These are phyloP conservation scores for Cephaloascus fragrans DNA, from an alignment of 805 yeast species.

Conservation along the genomic window DNA sequence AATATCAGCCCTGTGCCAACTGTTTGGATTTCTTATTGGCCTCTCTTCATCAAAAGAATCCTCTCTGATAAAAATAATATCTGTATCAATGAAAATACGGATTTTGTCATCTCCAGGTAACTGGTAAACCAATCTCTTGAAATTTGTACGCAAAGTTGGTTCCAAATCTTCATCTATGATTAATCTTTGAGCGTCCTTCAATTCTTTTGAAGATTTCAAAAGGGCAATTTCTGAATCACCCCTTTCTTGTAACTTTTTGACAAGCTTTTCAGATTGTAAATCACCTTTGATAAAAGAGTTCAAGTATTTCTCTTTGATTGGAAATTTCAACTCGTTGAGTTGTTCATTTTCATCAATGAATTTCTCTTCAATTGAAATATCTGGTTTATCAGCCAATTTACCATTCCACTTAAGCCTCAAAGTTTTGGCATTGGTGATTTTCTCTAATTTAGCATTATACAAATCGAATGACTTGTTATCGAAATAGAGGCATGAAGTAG, in stretches of 20 bases:
- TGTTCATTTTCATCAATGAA: constrained; percentile 49
- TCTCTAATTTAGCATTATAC: constrained; percentile 75
- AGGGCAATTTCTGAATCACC: constrained; percentile 45
- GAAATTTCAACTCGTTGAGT: constrained; percentile 55
- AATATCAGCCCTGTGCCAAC: constrained; percentile 90
- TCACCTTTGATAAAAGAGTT: constrained; percentile 56
- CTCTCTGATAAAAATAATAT: constrained; percentile 80
- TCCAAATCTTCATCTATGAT: constrained; percentile 59
- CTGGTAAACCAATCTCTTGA: constrained; percentile 92
- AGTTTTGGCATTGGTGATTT: constrained; percentile 61
- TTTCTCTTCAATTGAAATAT: constrained; percentile 74
- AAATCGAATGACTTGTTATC: constrained; percentile 78
- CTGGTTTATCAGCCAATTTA: constrained; percentile 64
- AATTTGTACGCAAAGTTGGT: constrained; percentile 80
- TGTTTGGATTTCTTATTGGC: constrained; percentile 81
- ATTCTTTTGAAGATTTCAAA: constrained; percentile 41
- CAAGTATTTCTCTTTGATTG: constrained; percentile 73
- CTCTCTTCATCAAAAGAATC: constrained; percentile 76
- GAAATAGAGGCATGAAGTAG: constrained; percentile 77
- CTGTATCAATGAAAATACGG: constrained; percentile 84
- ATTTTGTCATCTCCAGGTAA: constrained; percentile 95
- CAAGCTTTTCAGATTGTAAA: constrained; percentile 31
- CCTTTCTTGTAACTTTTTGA: constrained; percentile 53
- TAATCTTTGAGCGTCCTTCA: constrained; percentile 51
- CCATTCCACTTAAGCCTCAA: constrained; percentile 90